Evolutionary conservation across 805 yeast species (phyloP), one percentile per base, ranked within the genome.

Genomic region (Pichia heedii): DNA sequence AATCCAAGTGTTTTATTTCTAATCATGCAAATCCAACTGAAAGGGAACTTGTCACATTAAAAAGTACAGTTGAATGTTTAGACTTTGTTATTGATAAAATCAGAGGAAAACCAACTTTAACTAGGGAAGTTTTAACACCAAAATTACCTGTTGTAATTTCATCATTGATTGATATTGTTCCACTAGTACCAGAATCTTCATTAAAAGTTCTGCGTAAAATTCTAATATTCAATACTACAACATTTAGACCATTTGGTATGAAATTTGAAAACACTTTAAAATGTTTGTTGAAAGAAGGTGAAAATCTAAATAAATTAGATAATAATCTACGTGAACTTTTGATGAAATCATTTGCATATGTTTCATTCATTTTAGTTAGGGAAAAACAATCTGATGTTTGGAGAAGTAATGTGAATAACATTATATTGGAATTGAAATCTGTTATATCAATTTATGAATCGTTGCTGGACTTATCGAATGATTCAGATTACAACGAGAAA

Each of bases 51-150:
- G 40, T 50, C 10, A 55, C 64, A 16, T 65, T 53, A 49, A 68
- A 51, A 51, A 57, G 57, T 56, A 66, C 50, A 44, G 58, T 70
- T 29, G 71, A 70, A 33, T 60, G 74, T 34, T 51, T 74, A 40
- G 62, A 68, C 35, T 56, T 55, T 44, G 54, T 73, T 2, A 67
- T 74, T 44, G 61, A 65, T 37, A 65, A 71, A 38, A 78, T 81
- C 45, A 76, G 84, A 56, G 90, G 87, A 2, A 88, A 88, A 56
- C 86, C 95, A 1, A 80, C 88, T 1, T 69, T 90, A 35, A 81
- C 90, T 3, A 74, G 97, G 57, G 96, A 88, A 56, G 67, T 83
- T 9, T 70, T 87, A 44, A 84, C 95, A 2, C 94, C 96, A 8
- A 80, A 80, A 52, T 66, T 90, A 45, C 77, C 84, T 10, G 68